These are phyloP conservation scores for Amborella trichopoda DNA, from an alignment of 164 flowering plant genomes.

Conservation along the genomic window DNA sequence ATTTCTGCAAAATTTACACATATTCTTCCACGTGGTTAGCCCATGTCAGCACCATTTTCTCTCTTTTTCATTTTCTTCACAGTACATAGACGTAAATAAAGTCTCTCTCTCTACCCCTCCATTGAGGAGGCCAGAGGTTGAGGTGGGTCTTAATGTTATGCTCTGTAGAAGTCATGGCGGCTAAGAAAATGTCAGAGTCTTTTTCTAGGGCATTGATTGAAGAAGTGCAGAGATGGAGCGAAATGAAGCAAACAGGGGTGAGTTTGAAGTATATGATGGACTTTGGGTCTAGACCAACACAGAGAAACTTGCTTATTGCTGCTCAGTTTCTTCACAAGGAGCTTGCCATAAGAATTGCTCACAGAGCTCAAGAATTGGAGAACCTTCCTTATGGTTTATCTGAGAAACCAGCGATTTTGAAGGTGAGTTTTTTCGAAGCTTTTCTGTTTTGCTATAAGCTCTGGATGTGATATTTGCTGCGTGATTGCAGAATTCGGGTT, in stretches of 20 bases:
- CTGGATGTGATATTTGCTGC: no score
- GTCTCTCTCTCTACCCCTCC: no score
- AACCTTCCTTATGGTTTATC: constrained; percentile 68
- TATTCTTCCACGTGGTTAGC: no score
- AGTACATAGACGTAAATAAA: no score
- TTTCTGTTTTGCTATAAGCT: no score
- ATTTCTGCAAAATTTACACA: no score
- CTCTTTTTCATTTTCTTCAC: no score
- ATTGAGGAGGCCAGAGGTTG: no score
- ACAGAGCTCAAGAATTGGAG: constrained; percentile 65
- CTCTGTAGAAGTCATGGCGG: constrained; percentile 47
- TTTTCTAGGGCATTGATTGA: constrained; percentile 44
- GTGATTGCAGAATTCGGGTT: no score
- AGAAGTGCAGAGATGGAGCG: constrained; percentile 65
- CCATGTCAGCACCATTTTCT: no score
- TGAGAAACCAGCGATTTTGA: constrained; percentile 55
- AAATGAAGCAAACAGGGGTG: constrained; percentile 81
- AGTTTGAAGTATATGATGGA: constrained; percentile 83
- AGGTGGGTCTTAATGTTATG: no score
- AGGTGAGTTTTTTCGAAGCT: constrained; percentile 25
- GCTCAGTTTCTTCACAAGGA: constrained; percentile 90
- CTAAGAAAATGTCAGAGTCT: constrained; percentile 30
- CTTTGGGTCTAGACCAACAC: constrained; percentile 60
- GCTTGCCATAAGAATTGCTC: constrained; percentile 70
- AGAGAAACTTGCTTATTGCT: constrained; percentile 46